Percentiles rank a stretch among this genome's conserved stretches.
Evolutionary conservation across 306 rosid species (phyloP).

Genomic region (Cajanus cajan): DNA sequence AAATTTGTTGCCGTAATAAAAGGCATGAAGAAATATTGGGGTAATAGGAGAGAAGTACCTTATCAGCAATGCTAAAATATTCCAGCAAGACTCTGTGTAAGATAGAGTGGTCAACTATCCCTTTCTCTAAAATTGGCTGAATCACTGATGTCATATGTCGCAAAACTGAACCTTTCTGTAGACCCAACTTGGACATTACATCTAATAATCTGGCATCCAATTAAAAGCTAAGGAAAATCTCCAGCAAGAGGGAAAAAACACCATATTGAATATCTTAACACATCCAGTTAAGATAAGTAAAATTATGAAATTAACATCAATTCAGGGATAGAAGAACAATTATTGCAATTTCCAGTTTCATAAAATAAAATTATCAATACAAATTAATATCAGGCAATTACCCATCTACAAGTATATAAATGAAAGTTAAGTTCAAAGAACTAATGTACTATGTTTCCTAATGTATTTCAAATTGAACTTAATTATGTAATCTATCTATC

Average conservation of each 20-base stretch:
- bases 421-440: neutral
- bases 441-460: neutral
- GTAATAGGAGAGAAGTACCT: slow-evolving; percentile 48
- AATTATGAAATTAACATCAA: slow-evolving; percentile 13
- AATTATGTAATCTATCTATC: neutral
- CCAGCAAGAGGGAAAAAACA: neutral
- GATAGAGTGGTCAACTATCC: slow-evolving; percentile 93
- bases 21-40: slow-evolving; percentile 5
- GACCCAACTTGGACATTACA: slow-evolving; percentile 70
- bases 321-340: neutral
- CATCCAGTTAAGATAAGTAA: neutral
- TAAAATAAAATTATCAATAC: neutral
- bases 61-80: slow-evolving; percentile 76
- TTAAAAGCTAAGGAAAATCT: slow-evolving; percentile 11
- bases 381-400: neutral
- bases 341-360: slow-evolving; percentile 5
- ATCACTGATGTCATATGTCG: slow-evolving; percentile 76
- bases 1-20: slow-evolving; percentile 18
- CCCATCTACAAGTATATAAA: slow-evolving; percentile 1
- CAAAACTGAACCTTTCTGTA: slow-evolving; percentile 74
- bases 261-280: neutral
- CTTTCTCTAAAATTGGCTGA: slow-evolving; percentile 95
- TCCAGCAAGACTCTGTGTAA: slow-evolving; percentile 76
- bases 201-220: slow-evolving; percentile 63
- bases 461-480: neutral